These are phyloP conservation scores for Penicillium silybi DNA, from an alignment of 495 filamentous ascomycete genomes.

Conservation along the genomic window DNA sequence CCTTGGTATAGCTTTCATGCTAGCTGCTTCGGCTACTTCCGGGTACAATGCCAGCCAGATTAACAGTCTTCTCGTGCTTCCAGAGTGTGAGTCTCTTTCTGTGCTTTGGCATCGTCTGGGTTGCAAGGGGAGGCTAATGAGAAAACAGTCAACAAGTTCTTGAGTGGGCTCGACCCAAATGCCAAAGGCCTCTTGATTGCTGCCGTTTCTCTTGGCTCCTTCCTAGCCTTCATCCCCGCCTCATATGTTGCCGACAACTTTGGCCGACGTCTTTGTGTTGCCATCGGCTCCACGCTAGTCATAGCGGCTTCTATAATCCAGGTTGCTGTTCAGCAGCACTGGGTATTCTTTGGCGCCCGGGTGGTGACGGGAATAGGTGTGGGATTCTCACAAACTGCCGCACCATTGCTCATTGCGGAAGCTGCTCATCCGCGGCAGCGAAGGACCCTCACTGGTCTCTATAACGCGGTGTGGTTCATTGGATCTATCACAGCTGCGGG, in stretches of 20 bases:
- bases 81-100: constrained; percentile 19
- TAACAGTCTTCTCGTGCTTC: constrained; percentile 25
- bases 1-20: constrained; percentile 24
- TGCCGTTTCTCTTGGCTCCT: constrained; percentile 23
- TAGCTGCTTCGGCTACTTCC: constrained; percentile 24
- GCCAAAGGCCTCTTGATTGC: constrained; percentile 23
- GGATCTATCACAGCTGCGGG: constrained; percentile 24
- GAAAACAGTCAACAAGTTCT: constrained; percentile 15
- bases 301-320: constrained; percentile 21
- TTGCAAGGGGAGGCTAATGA: not conserved
- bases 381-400: constrained; percentile 27
- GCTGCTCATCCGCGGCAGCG: constrained; percentile 22
- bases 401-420: constrained; percentile 24
- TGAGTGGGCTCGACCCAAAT: constrained; percentile 16
- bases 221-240: constrained; percentile 22
- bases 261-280: constrained; percentile 18
- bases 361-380: constrained; percentile 21
- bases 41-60: constrained; percentile 30
- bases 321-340: constrained; percentile 13
- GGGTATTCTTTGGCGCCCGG: constrained; percentile 24
- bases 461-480: constrained; percentile 26
- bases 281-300: constrained; percentile 18
- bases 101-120: not conserved
- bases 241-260: constrained; percentile 24
- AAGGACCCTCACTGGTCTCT: constrained; percentile 20